phyloP scores from a whole-genome alignment of 1,284 basidiomycete species.

The Pterula multifida region DNA sequence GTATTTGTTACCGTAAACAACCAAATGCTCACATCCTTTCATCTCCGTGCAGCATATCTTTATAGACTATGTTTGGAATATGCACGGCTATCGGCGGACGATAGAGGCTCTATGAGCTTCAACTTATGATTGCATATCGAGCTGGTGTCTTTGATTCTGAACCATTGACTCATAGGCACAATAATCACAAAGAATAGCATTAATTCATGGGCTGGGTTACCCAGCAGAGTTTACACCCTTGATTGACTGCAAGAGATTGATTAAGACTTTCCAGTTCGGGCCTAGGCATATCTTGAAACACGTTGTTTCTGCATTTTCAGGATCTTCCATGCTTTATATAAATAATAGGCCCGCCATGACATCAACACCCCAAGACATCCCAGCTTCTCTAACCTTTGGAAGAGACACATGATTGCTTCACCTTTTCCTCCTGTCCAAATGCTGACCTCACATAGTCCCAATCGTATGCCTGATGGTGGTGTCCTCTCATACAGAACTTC shows the following conservation, averaged over 20 bases:
- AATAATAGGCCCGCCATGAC: not conserved
- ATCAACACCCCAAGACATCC: not conserved
- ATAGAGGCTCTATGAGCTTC: constrained; percentile 59
- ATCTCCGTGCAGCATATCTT: constrained; percentile 52
- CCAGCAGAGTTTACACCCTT: not conserved
- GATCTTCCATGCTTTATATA: not conserved
- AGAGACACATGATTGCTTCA: not conserved
- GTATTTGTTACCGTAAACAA: constrained; percentile 8
- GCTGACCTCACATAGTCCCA: not conserved
- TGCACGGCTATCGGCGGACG: constrained; percentile 73
- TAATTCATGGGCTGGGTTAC: not conserved
- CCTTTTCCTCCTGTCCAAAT: not conserved
- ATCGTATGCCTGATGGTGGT: constrained; percentile 3
- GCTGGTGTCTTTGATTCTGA: too few species aligned
- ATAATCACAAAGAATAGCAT: not conserved
- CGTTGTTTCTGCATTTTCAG: not conserved
- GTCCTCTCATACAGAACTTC: constrained; percentile 21
- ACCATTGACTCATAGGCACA: too few species aligned
- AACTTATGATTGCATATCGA: not conserved
- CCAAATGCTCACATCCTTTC: constrained; percentile 9
- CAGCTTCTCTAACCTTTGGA: not conserved
- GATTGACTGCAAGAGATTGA: not conserved
- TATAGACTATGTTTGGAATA: constrained; percentile 85
- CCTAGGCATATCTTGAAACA: not conserved
- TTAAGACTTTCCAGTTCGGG: not conserved